phyloP scores from a whole-genome alignment of 306 rosid genomes.

The Inga laurina region DNA sequence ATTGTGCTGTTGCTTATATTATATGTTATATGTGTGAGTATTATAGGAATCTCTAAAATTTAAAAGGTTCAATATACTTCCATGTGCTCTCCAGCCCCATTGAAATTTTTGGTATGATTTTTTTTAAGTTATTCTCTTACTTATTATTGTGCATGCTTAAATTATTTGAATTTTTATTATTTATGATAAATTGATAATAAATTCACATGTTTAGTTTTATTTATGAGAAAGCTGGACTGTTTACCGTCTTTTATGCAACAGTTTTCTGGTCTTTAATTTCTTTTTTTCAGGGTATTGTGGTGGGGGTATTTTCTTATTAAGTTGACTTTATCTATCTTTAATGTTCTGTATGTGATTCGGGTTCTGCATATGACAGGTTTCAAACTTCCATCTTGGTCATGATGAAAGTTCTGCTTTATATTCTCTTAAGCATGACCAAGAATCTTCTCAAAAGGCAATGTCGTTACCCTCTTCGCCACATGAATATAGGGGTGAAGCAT shows the following conservation, averaged over 20 bases:
- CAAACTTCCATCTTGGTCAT: slow-evolving; percentile 46
- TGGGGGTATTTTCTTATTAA: slow-evolving; percentile 11
- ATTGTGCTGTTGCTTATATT: not conserved
- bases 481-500: slow-evolving; percentile 68
- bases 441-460: slow-evolving; percentile 78
- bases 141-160: not conserved
- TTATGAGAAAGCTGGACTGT: slow-evolving; percentile 3
- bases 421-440: slow-evolving; percentile 48
- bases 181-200: not conserved
- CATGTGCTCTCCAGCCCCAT: not conserved
- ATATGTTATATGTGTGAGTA: not conserved
- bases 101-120: not conserved
- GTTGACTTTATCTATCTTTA: slow-evolving; percentile 17
- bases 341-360: slow-evolving; percentile 23
- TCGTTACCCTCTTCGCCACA: slow-evolving; percentile 96
- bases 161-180: not conserved
- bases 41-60: not conserved
- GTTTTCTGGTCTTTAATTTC: not conserved
- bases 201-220: not conserved
- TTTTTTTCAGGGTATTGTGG: not conserved
- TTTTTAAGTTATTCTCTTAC: not conserved
- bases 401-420: slow-evolving; percentile 42
- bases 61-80: not conserved
- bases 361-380: slow-evolving; percentile 33
- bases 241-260: not conserved